These are phyloP conservation scores for Turnera subulata DNA, from an alignment of 345 rosid species.

Conservation along the genomic window DNA sequence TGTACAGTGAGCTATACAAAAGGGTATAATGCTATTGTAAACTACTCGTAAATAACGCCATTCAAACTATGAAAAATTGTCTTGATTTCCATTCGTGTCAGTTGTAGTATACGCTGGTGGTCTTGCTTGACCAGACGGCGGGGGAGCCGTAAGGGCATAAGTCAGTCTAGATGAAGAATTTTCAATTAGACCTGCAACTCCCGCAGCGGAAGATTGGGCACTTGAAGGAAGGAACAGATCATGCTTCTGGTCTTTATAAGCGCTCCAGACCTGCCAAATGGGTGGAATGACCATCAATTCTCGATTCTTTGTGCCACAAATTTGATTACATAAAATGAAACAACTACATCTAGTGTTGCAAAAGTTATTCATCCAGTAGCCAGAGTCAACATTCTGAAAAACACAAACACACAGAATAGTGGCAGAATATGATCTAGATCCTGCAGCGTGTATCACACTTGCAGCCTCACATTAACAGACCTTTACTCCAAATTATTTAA, in stretches of 20 bases:
- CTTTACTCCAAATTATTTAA: too few relatives aligned
- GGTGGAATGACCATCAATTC: background rate
- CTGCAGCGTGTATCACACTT: too few relatives aligned
- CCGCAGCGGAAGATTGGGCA: slow-evolving; percentile 89
- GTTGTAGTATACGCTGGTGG: slow-evolving; percentile 24
- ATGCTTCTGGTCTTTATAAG: slow-evolving; percentile 96
- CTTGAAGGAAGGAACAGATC: slow-evolving; percentile 95
- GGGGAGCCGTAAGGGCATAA: slow-evolving; percentile 80
- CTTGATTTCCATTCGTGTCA: slow-evolving; percentile 36
- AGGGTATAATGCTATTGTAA: background rate
- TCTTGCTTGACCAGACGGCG: slow-evolving; percentile 35
- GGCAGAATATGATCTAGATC: too few relatives aligned
- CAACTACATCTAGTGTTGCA: too few relatives aligned
- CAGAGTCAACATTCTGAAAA: too few relatives aligned
- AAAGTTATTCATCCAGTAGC: too few relatives aligned
- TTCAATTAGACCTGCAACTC: slow-evolving; percentile 95
- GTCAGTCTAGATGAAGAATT: slow-evolving; percentile 71
- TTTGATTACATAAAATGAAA: too few relatives aligned
- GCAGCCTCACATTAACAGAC: too few relatives aligned
- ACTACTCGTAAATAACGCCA: slow-evolving; percentile 8
- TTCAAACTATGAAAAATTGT: slow-evolving; percentile 25
- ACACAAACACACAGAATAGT: too few relatives aligned
- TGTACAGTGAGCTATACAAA: slow-evolving; percentile 46
- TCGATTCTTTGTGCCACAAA: too few relatives aligned
- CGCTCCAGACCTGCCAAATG: slow-evolving; percentile 75